A percentile compares a stretch with the other conserved stretches of the same genome.
Conservation (phyloP, 805 yeast species). For the Torulaspora quercuum region DNA sequence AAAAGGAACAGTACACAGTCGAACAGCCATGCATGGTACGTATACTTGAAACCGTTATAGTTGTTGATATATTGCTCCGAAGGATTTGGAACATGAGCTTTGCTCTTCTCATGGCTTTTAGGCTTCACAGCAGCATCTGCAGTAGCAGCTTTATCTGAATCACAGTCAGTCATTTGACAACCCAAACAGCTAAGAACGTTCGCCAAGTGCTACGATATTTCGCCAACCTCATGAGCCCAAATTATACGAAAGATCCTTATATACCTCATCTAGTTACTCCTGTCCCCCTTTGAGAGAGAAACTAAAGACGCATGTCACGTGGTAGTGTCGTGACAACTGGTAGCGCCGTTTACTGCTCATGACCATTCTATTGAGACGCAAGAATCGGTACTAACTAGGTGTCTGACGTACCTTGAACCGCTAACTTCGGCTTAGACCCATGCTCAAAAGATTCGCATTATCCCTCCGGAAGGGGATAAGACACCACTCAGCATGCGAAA, state of each 20-base stretch:
- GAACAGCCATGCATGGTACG: conserved; percentile 29
- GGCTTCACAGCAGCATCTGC: neutral
- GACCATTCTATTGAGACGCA: no score
- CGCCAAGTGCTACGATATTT: no score
- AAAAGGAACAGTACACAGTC: conserved; percentile 32
- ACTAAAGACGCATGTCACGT: no score
- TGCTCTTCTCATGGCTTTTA: neutral
- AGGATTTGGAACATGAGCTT: conserved; percentile 29
- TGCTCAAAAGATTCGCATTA: neutral
- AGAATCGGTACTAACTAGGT: no score
- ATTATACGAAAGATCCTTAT: no score
- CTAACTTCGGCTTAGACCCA: neutral
- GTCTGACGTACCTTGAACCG: neutral
- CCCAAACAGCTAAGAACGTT: no score
- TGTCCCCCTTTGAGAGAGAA: neutral
- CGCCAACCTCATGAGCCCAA: no score
- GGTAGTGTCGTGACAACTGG: no score
- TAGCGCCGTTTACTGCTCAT: no score
- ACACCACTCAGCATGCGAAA: no score
- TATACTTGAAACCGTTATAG: conserved; percentile 29
- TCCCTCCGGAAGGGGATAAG: no score
- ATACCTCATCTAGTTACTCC: neutral
- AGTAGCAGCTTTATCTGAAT: neutral
- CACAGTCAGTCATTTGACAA: no score
- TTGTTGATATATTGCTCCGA: conserved; percentile 22